Base-by-base conservation (phyloP, 2,329 filamentous ascomycete genomes). In the Aspergillus versicolor region DNA sequence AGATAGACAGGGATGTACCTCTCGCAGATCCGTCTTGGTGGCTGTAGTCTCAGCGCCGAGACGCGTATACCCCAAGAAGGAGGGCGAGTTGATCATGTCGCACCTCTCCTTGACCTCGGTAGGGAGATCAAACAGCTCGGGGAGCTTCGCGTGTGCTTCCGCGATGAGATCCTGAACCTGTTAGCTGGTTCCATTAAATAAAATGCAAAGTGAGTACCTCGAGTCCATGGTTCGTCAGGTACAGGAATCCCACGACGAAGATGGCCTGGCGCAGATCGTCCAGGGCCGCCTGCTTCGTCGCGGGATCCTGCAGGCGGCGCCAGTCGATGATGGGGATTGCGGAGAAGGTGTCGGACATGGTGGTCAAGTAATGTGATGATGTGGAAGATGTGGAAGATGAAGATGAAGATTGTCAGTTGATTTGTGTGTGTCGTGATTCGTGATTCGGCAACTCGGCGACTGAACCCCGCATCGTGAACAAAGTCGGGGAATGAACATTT, bases 41-140 rank as follows among this genome's bases (percentile, higher is more conserved):
- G 71, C 71, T 0, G 71, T 73, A 1, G 67, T 73, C 58, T 74
- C 72, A 1, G 70, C 71, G 2, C 72, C 72, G 2, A 73, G 64
- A 9, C 65, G 64, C 3, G 71, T 73, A 51, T 71, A 72, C 7
- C 70, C 70, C 34, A 72, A 62, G 27, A 72, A 72, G 0, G 69
- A 67, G 1, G 70, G 68, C 0, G 70, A 72, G 37, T 71, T 63
- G 24, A 72, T 70, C 70, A 72, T 72, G 13, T 72, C 67, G 55
- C 63, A 66, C 45, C 48, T 52, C 19, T 69, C 63, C 46, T 72
- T 72, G 21, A 60, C 57, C n/a, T 67, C 64, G 0, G 54, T 15
- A 4, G 70, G 58, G 9, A 72, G 53, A 3, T 62, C 61, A 37
- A 72, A 72, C 0, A 71, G 58, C n/a, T 55, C 54, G 0, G 67